A percentile compares a stretch with the other conserved stretches of the same genome.
Evolutionary conservation across 805 yeast species (phyloP).

Genomic region (Kluyveromyces siamensis): DNA sequence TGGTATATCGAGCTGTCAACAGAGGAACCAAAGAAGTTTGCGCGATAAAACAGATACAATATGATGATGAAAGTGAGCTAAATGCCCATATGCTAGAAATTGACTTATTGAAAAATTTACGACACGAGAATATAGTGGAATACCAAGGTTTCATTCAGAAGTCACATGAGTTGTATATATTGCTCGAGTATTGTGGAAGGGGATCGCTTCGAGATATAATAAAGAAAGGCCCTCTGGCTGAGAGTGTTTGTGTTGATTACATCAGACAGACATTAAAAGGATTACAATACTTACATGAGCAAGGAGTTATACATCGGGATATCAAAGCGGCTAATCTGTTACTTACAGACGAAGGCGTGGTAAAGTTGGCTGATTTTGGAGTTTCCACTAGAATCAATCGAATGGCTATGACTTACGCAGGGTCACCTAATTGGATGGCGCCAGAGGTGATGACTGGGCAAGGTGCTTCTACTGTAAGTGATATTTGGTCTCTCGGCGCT

Average conservation of each 20-base stretch:
- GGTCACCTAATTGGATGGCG: constrained; percentile 99
- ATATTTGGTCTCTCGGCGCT: constrained; percentile 93
- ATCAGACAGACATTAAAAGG: constrained; percentile 67
- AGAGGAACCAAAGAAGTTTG: constrained; percentile 55
- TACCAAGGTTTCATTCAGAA: constrained; percentile 83
- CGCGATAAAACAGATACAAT: constrained; percentile 72
- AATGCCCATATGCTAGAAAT: constrained; percentile 53
- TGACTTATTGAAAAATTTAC: constrained; percentile 61
- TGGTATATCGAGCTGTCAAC: constrained; percentile 70
- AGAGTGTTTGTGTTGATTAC: constrained; percentile 50
- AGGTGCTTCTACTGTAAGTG: constrained; percentile 83
- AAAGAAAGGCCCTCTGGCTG: constrained; percentile 41
- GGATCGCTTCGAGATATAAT: constrained; percentile 48
- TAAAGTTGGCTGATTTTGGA: constrained; percentile 92
- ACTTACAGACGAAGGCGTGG: constrained; percentile 58
- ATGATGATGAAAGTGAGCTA: constrained; percentile 67
- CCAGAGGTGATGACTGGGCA: constrained; percentile 85
- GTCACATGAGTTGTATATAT: constrained; percentile 62
- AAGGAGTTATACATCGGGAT: constrained; percentile 82
- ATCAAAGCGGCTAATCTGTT: constrained; percentile 89
- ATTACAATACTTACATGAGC: constrained; percentile 59
- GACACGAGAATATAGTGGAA: constrained; percentile 85
- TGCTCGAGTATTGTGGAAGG: constrained; percentile 61
- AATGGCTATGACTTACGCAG: constrained; percentile 55
- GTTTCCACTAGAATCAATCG: constrained; percentile 77